phyloP scores from a whole-genome alignment of 441 rosid species.

The Pelargonium fulgidum region DNA sequence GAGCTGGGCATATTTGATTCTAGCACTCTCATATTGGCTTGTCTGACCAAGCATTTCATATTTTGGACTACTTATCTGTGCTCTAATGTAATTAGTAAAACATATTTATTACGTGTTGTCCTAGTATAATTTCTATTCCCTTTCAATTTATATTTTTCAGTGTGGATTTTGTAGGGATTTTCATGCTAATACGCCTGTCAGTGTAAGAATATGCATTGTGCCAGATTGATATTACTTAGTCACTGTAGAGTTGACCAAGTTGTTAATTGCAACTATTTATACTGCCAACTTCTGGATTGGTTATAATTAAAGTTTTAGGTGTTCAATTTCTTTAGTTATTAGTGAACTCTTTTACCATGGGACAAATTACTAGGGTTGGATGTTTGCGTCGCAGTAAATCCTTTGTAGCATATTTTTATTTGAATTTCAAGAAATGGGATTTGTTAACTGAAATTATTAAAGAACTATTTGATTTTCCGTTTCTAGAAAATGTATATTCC shows the following conservation, averaged over 20 bases:
- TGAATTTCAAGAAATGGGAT: not conserved
- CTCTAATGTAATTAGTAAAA: not conserved
- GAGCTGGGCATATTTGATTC: not conserved
- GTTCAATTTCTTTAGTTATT: not conserved
- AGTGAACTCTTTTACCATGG: not conserved
- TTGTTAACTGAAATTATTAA: conserved; percentile 1
- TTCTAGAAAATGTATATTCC: not conserved
- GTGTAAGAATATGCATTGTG: not conserved
- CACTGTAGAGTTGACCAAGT: not conserved
- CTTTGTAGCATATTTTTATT: not conserved
- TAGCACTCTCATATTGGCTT: not conserved
- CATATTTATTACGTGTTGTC: not conserved
- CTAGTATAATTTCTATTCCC: not conserved
- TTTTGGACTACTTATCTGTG: not conserved
- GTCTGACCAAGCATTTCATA: not conserved
- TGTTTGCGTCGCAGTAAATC: not conserved
- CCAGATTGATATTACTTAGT: not conserved
- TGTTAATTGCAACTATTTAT: not conserved
- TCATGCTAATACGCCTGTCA: not conserved
- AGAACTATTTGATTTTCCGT: not conserved
- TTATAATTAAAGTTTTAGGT: not conserved
- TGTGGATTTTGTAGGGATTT: not conserved
- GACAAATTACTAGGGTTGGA: conserved; percentile 4
- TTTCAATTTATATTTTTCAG: not conserved
- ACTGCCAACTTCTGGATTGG: too few species aligned